Evolutionary conservation across 129 eudicot species (phyloP), one percentile per base, ranked within the genome.

Genomic region (Lonicera japonica): DNA sequence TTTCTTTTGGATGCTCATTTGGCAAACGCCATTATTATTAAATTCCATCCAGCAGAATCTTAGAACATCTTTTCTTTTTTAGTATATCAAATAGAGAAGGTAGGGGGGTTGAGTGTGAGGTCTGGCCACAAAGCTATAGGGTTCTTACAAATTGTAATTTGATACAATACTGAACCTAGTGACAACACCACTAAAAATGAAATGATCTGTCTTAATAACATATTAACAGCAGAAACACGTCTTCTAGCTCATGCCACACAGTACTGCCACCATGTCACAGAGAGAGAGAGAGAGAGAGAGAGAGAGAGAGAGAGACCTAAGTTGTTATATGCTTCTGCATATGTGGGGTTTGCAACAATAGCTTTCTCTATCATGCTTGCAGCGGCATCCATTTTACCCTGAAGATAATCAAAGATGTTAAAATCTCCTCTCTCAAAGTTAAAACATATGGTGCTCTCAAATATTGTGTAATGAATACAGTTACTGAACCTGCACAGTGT

Each of bases 381-480:
- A 25, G 99, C 99, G 60, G 95, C 96, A 79, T 92, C 99, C 96
- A 92, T 92, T 80, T 92, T 92, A 63, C 99, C 99, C 99, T 88
- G 79, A 21, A 58, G 36, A 21, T 55, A 64, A 11, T 51, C 41
- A 67, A 60, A 18, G 21, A 15, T 61, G 34, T 36, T 63, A 40
- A 58, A 23, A 70, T 11, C n/a, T 19, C 54, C 21, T 13, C 59
- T 48, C 53, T 40, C 24, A 66, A 6, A 29, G 36, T 29, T 29
- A 29, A n/a, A 56, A 34, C 38, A 39, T 63, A 50, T 51, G 19
- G 63, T 70, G 51, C 46, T 51, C 25, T 43, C 20, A 25, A 41
- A 65, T 13, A 64, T 18, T n/a, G 14, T 5, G 41, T 21, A 24
- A 61, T 74, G 64, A n/a, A 54, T 20, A 54, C 25, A 23, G 20